Evolutionary conservation across 2,329 filamentous ascomycete genomes (phyloP), one percentile per base, ranked within the genome.

Genomic region (Phaeoacremonium minimum): DNA sequence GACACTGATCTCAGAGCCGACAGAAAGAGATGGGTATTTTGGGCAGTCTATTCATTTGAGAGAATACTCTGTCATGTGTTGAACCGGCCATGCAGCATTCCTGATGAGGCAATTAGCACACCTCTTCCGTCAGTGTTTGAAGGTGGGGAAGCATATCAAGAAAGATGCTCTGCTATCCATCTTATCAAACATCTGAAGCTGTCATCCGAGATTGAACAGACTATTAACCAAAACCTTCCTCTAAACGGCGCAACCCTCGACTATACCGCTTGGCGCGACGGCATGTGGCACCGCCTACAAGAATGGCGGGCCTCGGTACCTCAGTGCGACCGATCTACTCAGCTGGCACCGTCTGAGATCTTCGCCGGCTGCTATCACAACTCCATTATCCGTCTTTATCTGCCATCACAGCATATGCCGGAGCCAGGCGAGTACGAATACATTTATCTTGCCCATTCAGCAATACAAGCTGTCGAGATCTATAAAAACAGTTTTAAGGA

Each of bases 191-290:
- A 33, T 3, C 52, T 50, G 1, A 42, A 36, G 9, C 33, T 50
- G 1, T 50, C 53, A n/a, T 52, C 50, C 13, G 50, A 53, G 15
- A 51, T 52, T 4, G 47, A 46, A 2, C 35, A 22, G 1, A 55
- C 43, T 0, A 37, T 55, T 0, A 41, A 45, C 20, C 43, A 53
- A 4, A 45, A 34, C 6, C 18, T 22, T 1, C 37, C 43, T 0
- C 2, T 19, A 0, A 46, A 50, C 26, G 47, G 46, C 0, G 40
- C 40, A 0, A 6, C 18, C 4, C 7, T 40, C 16, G 42, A 45
- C 22, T 4, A 18, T 4, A 12, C 15, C 4, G 22, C 44, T 2
- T 55, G 52, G 52, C 43, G 48, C 8, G 33, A 37, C 3, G 15
- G 33, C 9, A 46, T 55, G 18, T 42, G 40, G 2, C 33, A 41